These are phyloP conservation scores for Aspergillus fischeri DNA, from an alignment of 2,329 filamentous ascomycete species.

Conservation along the genomic window DNA sequence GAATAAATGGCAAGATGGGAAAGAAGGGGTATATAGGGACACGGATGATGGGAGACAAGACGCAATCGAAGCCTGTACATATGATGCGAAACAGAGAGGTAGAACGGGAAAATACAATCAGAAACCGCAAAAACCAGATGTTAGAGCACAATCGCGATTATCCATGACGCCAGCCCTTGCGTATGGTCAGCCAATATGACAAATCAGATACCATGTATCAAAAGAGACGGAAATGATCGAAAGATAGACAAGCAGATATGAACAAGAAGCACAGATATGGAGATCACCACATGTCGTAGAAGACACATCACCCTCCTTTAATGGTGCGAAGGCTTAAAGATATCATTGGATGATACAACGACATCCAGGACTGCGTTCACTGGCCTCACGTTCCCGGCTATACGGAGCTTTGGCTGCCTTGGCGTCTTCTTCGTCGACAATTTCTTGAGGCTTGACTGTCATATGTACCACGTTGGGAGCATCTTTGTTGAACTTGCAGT, in stretches of 20 bases:
- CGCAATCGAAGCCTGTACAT: background rate
- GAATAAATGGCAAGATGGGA: background rate
- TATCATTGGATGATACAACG: slow-evolving; percentile 59
- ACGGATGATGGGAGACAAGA: background rate
- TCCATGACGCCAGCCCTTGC: slow-evolving; percentile 5
- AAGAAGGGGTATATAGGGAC: background rate
- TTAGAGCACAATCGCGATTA: background rate
- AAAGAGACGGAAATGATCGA: background rate
- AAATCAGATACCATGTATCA: slow-evolving; percentile 1
- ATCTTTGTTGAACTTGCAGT: slow-evolving; percentile 72
- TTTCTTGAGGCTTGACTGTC: slow-evolving; percentile 82
- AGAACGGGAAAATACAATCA: background rate
- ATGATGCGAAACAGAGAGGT: background rate
- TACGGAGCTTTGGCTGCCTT: slow-evolving; percentile 58
- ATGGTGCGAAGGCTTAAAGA: background rate
- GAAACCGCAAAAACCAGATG: background rate
- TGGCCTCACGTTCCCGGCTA: slow-evolving; percentile 50
- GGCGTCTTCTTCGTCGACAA: slow-evolving; percentile 74
- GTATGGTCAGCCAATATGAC: background rate
- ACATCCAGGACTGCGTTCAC: slow-evolving; percentile 57
- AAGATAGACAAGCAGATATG: background rate
- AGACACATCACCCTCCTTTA: background rate
- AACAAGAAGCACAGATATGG: background rate
- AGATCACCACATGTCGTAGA: background rate
- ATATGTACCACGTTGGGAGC: slow-evolving; percentile 87